Evolutionary conservation across 192 early-diverging fungal species (phyloP).

Genomic region (Rhizoclosmatium sp.): DNA sequence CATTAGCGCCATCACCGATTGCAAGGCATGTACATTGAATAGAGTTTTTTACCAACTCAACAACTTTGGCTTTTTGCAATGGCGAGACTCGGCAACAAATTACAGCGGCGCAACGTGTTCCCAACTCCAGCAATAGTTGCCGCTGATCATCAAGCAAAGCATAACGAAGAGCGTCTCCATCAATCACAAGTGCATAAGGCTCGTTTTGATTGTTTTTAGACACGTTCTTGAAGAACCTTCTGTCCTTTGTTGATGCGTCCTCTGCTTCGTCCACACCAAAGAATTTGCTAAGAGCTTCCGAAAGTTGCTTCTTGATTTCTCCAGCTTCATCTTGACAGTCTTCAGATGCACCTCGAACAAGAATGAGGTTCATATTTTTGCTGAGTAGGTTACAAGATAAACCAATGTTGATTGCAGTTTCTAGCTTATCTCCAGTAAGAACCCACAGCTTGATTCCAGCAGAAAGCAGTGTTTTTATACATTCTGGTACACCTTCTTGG

Average conservation of each 20-base stretch:
- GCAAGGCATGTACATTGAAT: slow-evolving; percentile 87
- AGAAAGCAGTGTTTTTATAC: slow-evolving; percentile 80
- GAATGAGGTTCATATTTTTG: slow-evolving; percentile 82
- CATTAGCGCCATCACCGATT: slow-evolving; percentile 97
- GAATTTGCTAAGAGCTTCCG: slow-evolving; percentile 71
- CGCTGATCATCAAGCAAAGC: slow-evolving; percentile 70
- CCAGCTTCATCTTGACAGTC: slow-evolving; percentile 43
- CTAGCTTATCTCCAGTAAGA: slow-evolving; percentile 94
- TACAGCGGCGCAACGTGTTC: slow-evolving; percentile 84
- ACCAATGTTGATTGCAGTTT: slow-evolving; percentile 98
- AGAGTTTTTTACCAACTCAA: slow-evolving; percentile 81
- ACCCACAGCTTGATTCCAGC: slow-evolving; percentile 98
- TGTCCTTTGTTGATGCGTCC: background rate
- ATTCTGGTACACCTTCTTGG: slow-evolving; percentile 96
- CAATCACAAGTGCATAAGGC: slow-evolving; percentile 80
- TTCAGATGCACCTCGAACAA: slow-evolving; percentile 62
- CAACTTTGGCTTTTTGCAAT: slow-evolving; percentile 94
- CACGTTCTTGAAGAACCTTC: background rate
- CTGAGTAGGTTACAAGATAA: slow-evolving; percentile 91
- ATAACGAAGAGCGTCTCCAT: slow-evolving; percentile 86
- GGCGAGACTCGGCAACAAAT: slow-evolving; percentile 96
- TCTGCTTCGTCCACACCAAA: slow-evolving; percentile 41
- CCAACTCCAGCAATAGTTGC: slow-evolving; percentile 72
- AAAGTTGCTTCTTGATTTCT: slow-evolving; percentile 72
- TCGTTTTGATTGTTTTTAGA: slow-evolving; percentile 15